These are phyloP conservation scores for Populus deltoides DNA, from an alignment of 345 rosid genomes.

Conservation along the genomic window DNA sequence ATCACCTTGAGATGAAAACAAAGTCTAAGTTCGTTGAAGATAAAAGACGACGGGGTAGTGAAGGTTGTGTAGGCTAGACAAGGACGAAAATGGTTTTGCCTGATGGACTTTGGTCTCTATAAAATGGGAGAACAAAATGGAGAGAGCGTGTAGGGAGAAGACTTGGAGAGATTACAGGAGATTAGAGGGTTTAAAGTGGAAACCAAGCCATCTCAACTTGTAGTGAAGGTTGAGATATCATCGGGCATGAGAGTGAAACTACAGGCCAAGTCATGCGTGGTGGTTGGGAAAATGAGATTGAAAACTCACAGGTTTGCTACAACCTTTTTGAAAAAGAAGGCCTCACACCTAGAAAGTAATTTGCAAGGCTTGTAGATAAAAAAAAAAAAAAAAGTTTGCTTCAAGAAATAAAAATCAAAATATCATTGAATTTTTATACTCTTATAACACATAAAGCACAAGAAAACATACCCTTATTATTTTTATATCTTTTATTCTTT, in stretches of 20 bases:
- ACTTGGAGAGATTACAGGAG: neutral
- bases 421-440: too few relatives aligned
- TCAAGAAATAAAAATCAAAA: too few relatives aligned
- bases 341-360: neutral
- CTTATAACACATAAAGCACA: too few relatives aligned
- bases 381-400: neutral
- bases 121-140: conserved; percentile 9
- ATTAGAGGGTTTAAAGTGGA: conserved; percentile 12
- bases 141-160: neutral
- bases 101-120: neutral
- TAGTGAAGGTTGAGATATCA: conserved; percentile 30
- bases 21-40: neutral
- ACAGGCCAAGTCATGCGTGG: conserved; percentile 18
- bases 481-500: too few relatives aligned
- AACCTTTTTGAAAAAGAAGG: neutral
- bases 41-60: neutral
- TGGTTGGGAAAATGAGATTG: conserved; percentile 28
- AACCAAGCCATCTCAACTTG: conserved; percentile 17
- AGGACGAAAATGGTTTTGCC: conserved; percentile 6
- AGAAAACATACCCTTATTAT: too few relatives aligned
- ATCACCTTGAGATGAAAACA: neutral
- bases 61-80: neutral
- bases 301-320: neutral
- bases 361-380: neutral
- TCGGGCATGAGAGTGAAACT: neutral